A percentile compares a stretch with the other conserved stretches of the same genome.
Conservation (phyloP, 371 early-diverging fungal genomes). For the Blakeslea trispora region DNA sequence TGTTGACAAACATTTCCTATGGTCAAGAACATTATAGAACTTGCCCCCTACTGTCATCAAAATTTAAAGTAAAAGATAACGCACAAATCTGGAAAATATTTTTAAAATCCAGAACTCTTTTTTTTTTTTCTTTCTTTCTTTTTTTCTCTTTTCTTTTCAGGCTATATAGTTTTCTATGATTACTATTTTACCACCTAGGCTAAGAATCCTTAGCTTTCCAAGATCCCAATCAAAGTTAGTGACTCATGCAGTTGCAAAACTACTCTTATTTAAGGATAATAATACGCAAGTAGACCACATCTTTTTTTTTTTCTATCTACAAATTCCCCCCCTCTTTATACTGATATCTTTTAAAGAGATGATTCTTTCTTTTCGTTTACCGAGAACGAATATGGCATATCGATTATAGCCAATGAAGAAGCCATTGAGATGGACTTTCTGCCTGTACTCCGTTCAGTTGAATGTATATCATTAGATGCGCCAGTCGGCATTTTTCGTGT, state of each 20-base stretch:
- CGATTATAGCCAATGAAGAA: constrained; percentile 55
- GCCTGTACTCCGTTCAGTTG: constrained; percentile 29
- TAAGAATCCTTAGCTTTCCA: constrained; percentile 19
- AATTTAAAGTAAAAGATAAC: too few species aligned
- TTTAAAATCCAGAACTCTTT: too few species aligned
- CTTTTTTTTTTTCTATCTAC: constrained; percentile 1
- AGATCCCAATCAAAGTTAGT: constrained; percentile 13
- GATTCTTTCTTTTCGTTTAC: constrained; percentile 64
- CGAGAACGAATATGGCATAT: constrained; percentile 62
- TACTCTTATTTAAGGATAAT: constrained; percentile 41
- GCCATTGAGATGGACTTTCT: constrained; percentile 42
- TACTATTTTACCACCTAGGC: constrained; percentile 14
- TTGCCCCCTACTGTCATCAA: too few species aligned
- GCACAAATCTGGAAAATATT: too few species aligned
- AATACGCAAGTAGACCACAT: constrained; percentile 2
- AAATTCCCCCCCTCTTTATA: too few species aligned
- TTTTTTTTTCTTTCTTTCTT: too few species aligned
- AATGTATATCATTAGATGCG: constrained; percentile 28
- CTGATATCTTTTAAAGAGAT: constrained; percentile 20
- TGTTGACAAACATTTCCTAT: too few species aligned
- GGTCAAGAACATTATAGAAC: too few species aligned
- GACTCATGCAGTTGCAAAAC: constrained; percentile 56
- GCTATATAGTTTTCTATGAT: constrained; percentile 11
- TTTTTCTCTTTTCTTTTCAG: not conserved
- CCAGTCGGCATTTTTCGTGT: constrained; percentile 56